Conservation (phyloP, 202 grass and related monocot species). For the Musa balbisiana region DNA sequence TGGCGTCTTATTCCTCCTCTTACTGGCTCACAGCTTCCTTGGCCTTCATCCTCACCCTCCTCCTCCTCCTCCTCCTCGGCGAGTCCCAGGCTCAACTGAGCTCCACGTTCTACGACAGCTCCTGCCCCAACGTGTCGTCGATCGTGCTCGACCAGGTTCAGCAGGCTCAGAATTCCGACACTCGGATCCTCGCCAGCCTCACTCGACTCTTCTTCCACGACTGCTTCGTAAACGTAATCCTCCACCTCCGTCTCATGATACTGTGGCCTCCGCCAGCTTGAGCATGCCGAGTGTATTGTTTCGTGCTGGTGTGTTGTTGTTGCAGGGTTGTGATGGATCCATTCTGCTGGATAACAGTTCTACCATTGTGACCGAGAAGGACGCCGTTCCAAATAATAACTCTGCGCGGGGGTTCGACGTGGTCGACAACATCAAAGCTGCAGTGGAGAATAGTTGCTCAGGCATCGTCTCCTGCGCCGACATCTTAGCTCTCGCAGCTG, state of each 20-base stretch:
- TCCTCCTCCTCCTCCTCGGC: not conserved
- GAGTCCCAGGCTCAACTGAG: slow-evolving; percentile 27
- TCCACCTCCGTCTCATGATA: too few relatives aligned
- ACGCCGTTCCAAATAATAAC: slow-evolving; percentile 46
- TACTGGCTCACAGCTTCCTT: not conserved
- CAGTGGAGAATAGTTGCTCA: slow-evolving; percentile 53
- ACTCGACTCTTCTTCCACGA: slow-evolving; percentile 61
- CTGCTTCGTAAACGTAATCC: slow-evolving; percentile 46
- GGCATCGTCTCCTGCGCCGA: slow-evolving; percentile 77
- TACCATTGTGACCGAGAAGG: slow-evolving; percentile 51
- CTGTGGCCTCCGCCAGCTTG: too few relatives aligned
- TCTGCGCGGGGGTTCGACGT: slow-evolving; percentile 46
- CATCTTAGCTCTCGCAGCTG: slow-evolving; percentile 56
- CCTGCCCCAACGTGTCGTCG: slow-evolving; percentile 42
- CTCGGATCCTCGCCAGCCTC: slow-evolving; percentile 59
- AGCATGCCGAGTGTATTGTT: too few relatives aligned
- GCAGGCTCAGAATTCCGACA: slow-evolving; percentile 35
- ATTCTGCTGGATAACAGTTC: slow-evolving; percentile 59
- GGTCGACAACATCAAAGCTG: slow-evolving; percentile 50
- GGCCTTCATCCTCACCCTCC: not conserved
- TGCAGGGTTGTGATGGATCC: slow-evolving; percentile 63
- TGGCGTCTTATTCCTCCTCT: not conserved
- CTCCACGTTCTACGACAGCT: slow-evolving; percentile 32
- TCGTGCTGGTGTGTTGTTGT: not conserved
- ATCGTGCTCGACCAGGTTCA: slow-evolving; percentile 35